phyloP scores from a whole-genome alignment of 2,329 filamentous ascomycete species.

The Penicillium sp. region DNA sequence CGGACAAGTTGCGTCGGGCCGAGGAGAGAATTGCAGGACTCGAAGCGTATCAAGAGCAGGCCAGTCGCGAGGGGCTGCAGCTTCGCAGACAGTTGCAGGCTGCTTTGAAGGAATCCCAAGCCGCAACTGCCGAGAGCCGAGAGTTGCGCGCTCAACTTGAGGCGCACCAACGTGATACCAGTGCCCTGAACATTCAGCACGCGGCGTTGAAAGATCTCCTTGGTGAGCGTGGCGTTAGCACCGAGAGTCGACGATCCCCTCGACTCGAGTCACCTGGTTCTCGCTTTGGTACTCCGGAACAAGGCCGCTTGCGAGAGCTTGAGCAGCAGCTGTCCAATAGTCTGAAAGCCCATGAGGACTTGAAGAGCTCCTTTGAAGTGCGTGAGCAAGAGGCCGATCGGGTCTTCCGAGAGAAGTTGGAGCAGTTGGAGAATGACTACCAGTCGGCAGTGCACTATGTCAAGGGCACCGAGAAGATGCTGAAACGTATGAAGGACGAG shows the following conservation, averaged over 20 bases:
- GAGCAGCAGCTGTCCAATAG: slow-evolving; percentile 80
- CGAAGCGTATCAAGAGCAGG: slow-evolving; percentile 95
- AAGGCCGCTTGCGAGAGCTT: slow-evolving; percentile 71
- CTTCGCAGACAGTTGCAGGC: slow-evolving; percentile 86
- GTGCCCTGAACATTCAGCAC: slow-evolving; percentile 86
- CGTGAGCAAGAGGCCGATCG: slow-evolving; percentile 83
- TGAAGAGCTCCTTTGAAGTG: slow-evolving; percentile 67
- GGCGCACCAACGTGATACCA: slow-evolving; percentile 85
- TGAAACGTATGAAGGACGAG: slow-evolving; percentile 97
- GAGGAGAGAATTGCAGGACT: slow-evolving; percentile 96
- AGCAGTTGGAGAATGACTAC: slow-evolving; percentile 93
- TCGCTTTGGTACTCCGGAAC: slow-evolving; percentile 70
- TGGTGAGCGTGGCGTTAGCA: slow-evolving; percentile 78
- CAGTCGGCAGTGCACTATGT: slow-evolving; percentile 97
- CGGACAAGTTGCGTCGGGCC: slow-evolving; percentile 82
- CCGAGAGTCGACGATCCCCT: slow-evolving; percentile 62
- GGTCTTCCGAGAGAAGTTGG: slow-evolving; percentile 84
- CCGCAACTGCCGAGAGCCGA: slow-evolving; percentile 70
- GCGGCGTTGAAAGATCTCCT: slow-evolving; percentile 90
- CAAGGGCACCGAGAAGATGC: slow-evolving; percentile 97
- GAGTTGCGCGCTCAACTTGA: slow-evolving; percentile 79
- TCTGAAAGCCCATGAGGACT: slow-evolving; percentile 75
- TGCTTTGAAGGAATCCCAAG: slow-evolving; percentile 74
- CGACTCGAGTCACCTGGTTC: slow-evolving; percentile 68
- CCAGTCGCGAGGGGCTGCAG: slow-evolving; percentile 83